Percentiles rank a stretch among this genome's conserved stretches.
Conservation (phyloP, 139 green algal genomes). For the Micromonas commoda region DNA sequence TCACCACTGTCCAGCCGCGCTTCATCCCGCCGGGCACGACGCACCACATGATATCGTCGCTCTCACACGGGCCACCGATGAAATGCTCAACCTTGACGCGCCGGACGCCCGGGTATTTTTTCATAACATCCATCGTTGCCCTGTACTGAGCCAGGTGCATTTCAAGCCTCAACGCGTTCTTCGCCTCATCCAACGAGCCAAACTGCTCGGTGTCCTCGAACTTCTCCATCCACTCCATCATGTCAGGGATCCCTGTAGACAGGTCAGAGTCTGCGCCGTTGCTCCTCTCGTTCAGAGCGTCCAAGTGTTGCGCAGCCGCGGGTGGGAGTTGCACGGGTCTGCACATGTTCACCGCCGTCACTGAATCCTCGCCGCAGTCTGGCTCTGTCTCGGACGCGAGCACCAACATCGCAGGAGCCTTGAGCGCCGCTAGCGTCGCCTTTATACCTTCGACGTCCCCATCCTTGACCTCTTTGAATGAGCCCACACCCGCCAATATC, state of each 20-base stretch:
- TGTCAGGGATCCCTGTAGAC: too few relatives aligned
- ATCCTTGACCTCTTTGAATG: too few relatives aligned
- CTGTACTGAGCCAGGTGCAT: background rate
- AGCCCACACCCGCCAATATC: too few relatives aligned
- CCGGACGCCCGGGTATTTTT: background rate
- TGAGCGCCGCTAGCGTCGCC: too few relatives aligned
- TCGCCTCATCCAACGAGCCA: background rate
- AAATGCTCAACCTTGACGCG: slow-evolving; percentile 6
- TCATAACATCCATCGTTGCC: background rate
- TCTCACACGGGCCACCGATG: slow-evolving; percentile 23
- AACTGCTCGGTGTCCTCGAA: slow-evolving; percentile 2
- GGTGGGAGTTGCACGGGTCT: background rate
- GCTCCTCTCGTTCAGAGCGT: background rate
- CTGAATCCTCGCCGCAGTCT: slow-evolving; percentile 19
- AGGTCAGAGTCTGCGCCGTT: too few relatives aligned
- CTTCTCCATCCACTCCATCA: background rate
- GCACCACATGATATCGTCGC: slow-evolving; percentile 18
- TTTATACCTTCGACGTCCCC: too few relatives aligned
- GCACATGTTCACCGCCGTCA: slow-evolving; percentile 24
- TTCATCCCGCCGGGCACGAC: slow-evolving; percentile 20
- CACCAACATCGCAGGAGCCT: background rate
- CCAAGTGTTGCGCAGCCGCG: background rate
- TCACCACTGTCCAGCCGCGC: slow-evolving; percentile 20
- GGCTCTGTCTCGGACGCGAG: background rate
- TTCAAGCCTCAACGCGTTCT: background rate